A percentile compares a stretch with the other conserved stretches of the same genome.
phyloP scores from a whole-genome alignment of 441 rosid genomes.

The Syzygium syzygioides region DNA sequence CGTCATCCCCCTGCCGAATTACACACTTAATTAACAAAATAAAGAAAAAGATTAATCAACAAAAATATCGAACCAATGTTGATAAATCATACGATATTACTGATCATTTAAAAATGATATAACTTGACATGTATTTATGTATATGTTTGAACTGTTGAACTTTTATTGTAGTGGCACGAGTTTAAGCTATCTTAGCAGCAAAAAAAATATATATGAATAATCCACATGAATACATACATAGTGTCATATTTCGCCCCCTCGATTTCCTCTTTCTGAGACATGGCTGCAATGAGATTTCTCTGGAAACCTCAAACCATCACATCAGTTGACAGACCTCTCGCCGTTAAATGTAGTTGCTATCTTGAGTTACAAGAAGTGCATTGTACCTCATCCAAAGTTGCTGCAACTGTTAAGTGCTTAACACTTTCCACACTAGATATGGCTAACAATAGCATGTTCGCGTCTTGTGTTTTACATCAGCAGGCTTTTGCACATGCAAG shows the following conservation, averaged over 20 bases:
- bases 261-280: neutral
- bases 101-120: neutral
- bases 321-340: neutral
- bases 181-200: neutral
- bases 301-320: neutral
- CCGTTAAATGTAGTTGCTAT: neutral
- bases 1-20: neutral
- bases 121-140: neutral
- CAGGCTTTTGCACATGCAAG: neutral
- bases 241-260: neutral
- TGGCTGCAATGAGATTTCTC: neutral
- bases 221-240: neutral
- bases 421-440: neutral
- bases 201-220: neutral
- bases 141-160: neutral
- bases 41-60: neutral
- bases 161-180: neutral
- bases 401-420: neutral
- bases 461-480: neutral
- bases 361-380: neutral
- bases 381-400: neutral
- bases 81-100: neutral
- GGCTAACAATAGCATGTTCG: neutral
- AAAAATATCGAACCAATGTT: neutral
- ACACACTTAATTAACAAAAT: neutral